Evolutionary conservation across 176 grass and related monocot genomes (phyloP), one percentile per base, ranked within the genome.

Genomic region (Lolium multiflorum): DNA sequence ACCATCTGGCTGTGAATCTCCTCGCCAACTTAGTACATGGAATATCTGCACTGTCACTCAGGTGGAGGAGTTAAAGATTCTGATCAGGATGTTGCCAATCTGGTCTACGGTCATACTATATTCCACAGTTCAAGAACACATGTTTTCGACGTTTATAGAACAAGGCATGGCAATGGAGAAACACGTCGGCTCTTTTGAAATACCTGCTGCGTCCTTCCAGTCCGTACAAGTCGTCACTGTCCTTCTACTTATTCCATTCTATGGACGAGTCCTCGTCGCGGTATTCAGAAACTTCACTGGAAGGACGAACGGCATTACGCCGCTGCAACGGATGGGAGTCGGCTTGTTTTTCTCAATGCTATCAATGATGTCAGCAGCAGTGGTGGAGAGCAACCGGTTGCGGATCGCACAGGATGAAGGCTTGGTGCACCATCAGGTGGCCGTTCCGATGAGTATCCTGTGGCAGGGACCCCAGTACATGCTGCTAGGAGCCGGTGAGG

Each of bases 391-490:
- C 51, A 44, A 77, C 11, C 82, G 85, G 18, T 58, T 90, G 49
- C 56, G 68, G 12, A 63, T 79, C 11, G 88, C 83, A 47, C 83
- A 68, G 54, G 39, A 60, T 0, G 59, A 74, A 74, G 85, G 64
- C 52, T 74, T 88, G 21, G 85, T 85, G 69, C 46, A 72, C 4
- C 41, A 16, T 2, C 65, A 87, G 60, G 81, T 81, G 31, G 47
- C 81, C 49, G 70, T 85, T 74, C 88, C 85, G 50, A 51, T 90
- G 64, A 90, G 88, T 85, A 90, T 93, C 81, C 39, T 93, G 8
- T 93, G 82, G 78, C 91, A 93, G 65, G 89, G 73, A 37, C 88
- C 88, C 35, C 91, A 93, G 38, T 90, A 93, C 71, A 83, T 93
- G 11, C 62, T 90, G 58, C 16, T 93, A 3, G 91, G 91, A 25